A percentile compares a stretch with the other conserved stretches of the same genome.
These are phyloP conservation scores for Yarrowia sp. DNA, from an alignment of 805 yeast genomes.

Conservation along the genomic window DNA sequence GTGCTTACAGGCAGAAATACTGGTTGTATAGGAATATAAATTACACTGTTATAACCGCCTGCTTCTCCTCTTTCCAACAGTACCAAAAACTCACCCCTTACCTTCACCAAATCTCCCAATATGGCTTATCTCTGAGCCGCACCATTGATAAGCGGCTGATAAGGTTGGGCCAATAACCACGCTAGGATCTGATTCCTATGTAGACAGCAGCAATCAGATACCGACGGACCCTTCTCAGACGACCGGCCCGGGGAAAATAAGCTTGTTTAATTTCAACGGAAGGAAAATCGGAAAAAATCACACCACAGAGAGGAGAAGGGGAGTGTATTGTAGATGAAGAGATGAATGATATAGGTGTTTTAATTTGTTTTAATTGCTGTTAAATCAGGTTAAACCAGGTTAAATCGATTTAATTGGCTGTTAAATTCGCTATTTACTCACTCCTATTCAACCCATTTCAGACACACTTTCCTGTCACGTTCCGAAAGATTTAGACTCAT, in stretches of 20 bases:
- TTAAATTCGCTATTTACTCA: too few species aligned
- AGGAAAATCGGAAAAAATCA: background rate
- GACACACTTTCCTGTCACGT: background rate
- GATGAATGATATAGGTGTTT: too few species aligned
- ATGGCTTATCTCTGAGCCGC: slow-evolving; percentile 7
- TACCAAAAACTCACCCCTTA: background rate
- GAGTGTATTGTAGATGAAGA: background rate
- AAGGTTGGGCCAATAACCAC: slow-evolving; percentile 11
- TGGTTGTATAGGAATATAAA: too few species aligned
- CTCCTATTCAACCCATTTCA: too few species aligned
- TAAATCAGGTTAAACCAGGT: too few species aligned
- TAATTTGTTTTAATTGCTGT: too few species aligned
- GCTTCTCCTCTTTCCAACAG: too few species aligned
- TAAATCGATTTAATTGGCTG: too few species aligned
- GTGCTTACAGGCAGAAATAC: background rate
- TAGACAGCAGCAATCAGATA: background rate
- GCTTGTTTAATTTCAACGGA: background rate
- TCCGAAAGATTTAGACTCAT: slow-evolving; percentile 7
- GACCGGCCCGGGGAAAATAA: slow-evolving; percentile 20
- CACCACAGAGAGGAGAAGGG: background rate
- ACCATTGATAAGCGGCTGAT: slow-evolving; percentile 7
- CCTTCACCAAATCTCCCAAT: background rate
- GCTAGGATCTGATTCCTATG: background rate
- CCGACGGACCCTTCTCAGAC: background rate
- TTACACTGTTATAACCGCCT: background rate